Base-by-base conservation (phyloP, 495 filamentous ascomycete species). In the Podospora didyma region DNA sequence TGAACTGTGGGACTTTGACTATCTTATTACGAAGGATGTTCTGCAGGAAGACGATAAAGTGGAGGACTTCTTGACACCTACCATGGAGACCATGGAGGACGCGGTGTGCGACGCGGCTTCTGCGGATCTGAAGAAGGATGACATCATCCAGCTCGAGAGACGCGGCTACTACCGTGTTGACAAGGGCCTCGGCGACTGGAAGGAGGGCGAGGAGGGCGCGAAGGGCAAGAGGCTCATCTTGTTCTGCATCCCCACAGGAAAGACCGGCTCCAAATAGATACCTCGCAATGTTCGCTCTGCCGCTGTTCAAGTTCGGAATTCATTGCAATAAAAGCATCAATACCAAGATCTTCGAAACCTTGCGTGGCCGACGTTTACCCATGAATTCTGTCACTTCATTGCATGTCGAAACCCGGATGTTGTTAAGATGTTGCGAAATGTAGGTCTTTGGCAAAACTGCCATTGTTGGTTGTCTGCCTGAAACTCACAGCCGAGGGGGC, bases 111-210 rank as follows among this genome's bases (percentile, higher is more conserved):
- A 96, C 65, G 85, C 82, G 67, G 94, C 92, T 61, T 82, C 96
- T 0, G 79, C 83, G 2, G 77, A 82, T 44, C 73, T 96, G 51
- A 87, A 87, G 76, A 83, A 82, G 70, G 88, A 87, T 63, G 89
- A 93, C 60, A 90, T 97, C 54, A 89, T 97, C 59, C 92, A 96
- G 77, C 90, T 97, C 59, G 92, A 97, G 80, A 81, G 92, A 44
- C 92, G 91, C 70, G 92, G 92, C 12, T 97, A 88, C 75, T 96
- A 89, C 75, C 79, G 91, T 22, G 78, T 92, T 20, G 92, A 96
- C 70, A 77, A 77, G 66, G 77, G 72, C 1, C 64, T 72, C 7
- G 50, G 39, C 31, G 71, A 74, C 53, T 76, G 75, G 63, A 66
- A 71, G 22, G 73, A 75, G 19, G 74, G 69, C 17, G 68, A 69